Evolutionary conservation across 2,329 filamentous ascomycete species (phyloP).

Genomic region (Xylariaceae sp.): DNA sequence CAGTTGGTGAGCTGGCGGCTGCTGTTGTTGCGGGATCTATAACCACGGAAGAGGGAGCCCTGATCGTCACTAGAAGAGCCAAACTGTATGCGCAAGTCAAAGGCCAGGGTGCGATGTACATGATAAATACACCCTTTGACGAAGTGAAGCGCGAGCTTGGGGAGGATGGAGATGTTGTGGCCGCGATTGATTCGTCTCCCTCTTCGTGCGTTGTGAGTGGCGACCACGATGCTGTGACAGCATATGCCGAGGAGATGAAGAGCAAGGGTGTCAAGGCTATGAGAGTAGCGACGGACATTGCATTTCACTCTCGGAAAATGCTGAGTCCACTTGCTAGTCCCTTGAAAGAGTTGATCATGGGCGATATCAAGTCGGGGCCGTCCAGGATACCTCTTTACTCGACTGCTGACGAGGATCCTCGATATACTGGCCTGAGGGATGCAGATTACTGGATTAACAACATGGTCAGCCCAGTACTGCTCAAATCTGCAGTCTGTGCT

Average conservation of each 20-base stretch:
- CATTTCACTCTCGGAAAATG: conserved; percentile 37
- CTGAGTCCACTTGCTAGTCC: conserved; percentile 29
- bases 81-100: conserved; percentile 14
- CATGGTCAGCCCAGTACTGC: no score
- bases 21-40: conserved; percentile 33
- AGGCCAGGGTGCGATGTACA: conserved; percentile 24
- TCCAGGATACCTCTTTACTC: no score
- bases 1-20: conserved; percentile 39
- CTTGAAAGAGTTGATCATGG: no score
- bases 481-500: no score
- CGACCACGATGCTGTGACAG: conserved; percentile 23
- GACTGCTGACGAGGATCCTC: no score
- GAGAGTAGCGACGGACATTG: conserved; percentile 37
- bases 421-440: no score
- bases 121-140: conserved; percentile 30
- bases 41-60: conserved; percentile 31
- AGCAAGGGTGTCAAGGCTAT: conserved; percentile 28
- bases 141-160: conserved; percentile 24
- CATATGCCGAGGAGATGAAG: conserved; percentile 25
- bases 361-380: no score
- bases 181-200: conserved; percentile 10
- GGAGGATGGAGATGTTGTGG: conserved; percentile 2
- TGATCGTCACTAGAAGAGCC: conserved; percentile 34
- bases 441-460: no score
- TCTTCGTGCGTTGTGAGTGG: conserved; percentile 11